phyloP scores from a whole-genome alignment of 495 filamentous ascomycete genomes.

The Penicillium paradoxum region DNA sequence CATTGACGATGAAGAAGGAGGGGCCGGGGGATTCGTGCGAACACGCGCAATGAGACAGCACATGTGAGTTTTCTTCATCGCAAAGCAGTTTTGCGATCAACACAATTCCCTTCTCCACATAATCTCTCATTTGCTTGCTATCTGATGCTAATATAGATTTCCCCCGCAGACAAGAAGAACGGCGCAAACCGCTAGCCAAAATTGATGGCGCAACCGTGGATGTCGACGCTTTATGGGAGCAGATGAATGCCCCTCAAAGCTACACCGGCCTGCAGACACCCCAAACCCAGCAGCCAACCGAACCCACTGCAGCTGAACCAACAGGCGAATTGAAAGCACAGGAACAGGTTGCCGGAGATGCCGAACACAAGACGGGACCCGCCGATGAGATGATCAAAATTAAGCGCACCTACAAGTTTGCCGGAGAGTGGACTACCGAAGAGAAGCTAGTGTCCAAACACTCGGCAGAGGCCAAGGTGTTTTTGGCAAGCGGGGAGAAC shows the following conservation, averaged over 20 bases:
- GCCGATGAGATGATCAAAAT: constrained; percentile 65
- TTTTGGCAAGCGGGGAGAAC: constrained; percentile 52
- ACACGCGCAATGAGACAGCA: constrained; percentile 66
- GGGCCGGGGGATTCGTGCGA: constrained; percentile 76
- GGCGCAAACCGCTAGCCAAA: constrained; percentile 56
- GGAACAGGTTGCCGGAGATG: constrained; percentile 16
- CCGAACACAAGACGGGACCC: constrained; percentile 13
- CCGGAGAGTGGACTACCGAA: constrained; percentile 77
- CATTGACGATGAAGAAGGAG: constrained; percentile 55
- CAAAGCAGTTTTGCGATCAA: no score
- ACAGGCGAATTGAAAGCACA: constrained; percentile 16
- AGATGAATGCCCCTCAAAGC: constrained; percentile 57
- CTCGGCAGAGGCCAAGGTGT: constrained; percentile 77
- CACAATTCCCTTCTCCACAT: background rate
- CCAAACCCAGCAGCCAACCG: constrained; percentile 14
- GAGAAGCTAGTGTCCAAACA: constrained; percentile 72
- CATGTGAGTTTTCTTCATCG: constrained; percentile 41
- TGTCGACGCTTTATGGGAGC: constrained; percentile 82
- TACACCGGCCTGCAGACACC: constrained; percentile 11
- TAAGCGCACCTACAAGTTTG: constrained; percentile 84
- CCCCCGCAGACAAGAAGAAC: constrained; percentile 49
- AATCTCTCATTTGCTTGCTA: constrained; percentile 2
- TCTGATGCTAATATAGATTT: constrained; percentile 1
- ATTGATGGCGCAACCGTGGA: constrained; percentile 74
- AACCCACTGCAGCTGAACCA: constrained; percentile 9